Base-by-base conservation (phyloP, 2,329 filamentous ascomycete genomes). In the Trichoderma sp. region DNA sequence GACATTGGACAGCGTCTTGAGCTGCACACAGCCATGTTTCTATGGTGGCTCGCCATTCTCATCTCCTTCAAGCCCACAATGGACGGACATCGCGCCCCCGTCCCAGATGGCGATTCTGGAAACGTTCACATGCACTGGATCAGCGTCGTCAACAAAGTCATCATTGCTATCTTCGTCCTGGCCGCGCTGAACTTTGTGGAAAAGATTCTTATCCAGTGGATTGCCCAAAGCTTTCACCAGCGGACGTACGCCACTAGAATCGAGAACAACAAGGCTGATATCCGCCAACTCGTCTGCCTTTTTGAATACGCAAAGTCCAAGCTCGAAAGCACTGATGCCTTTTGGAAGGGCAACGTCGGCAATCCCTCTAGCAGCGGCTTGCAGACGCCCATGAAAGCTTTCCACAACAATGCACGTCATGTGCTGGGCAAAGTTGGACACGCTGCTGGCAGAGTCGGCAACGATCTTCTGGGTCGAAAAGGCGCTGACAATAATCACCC, bases 181-280 rank as follows among this genome's bases (percentile, higher is more conserved):
- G 90, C 92, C 0, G 87, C 91, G 3, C 87, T 98, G 77, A 98
- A 98, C 84, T 93, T 97, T 76, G 88, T 93, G 71, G 95, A 98
- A 84, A 98, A 98, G 87, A 93, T 98, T 76, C 90, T 97, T 79
- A 97, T 98, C 74, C 95, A 98, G 81, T 92, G 97, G 85, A 97
- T 98, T 79, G 95, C 96, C 38, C 95, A 95, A 75, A 95, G 93
- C 77, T 98, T 98, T 84, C 96, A 98, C 83, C 88, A 94, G 75
- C 91, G 96, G 62, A 98, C 96, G 0, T 98, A 98, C 81, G 92
- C 94, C 29, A 94, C 96, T 79, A 89, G 96, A 18, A 98, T 98
- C 80, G 94, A 97, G 77, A 89, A 96, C 83, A 97, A 98, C 87
- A 97, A 97, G 82, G 95, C 95, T 78, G 94, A 97, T 81, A 95